Evolutionary conservation across 768 basidiomycete genomes (phyloP), one percentile per base, ranked within the genome.

Genomic region (Tylopilus sp.): DNA sequence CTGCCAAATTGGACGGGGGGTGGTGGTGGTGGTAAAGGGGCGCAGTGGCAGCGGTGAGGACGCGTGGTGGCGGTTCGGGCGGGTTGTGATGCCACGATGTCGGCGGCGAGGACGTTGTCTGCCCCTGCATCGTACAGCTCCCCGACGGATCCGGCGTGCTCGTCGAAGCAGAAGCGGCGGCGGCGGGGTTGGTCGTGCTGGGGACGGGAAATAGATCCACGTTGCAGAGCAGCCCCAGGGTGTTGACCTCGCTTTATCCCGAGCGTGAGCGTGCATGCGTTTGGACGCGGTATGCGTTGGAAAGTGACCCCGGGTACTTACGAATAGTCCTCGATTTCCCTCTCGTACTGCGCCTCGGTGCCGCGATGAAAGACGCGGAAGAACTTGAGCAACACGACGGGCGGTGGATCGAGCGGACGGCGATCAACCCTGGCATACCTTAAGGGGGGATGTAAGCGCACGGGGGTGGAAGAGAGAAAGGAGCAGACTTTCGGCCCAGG

Each of bases 171-270:
- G 28, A 28, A 6, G 33, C 33, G 13, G 44, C 53, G 49, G 13
- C 33, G 33, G 44, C 53, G 49, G n/a, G n/a, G n/a, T n/a, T n/a
- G n/a, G n/a, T n/a, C n/a, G 10, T 7, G 26, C 26, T 28, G 2
- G 76, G 73, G 8, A 87, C 78, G 4, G 83, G 84, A 55, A 87
- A 88, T 17, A 91, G 73, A 68, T 91, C 89, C 36, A 87, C 86
- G 3, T 83, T 86, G 66, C 89, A 90, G 15, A 91, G 64, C 12
- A 89, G 73, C 2, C 88, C 89, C 26, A 81, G 73, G n/a, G 73
- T 73, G 48, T 83, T 79, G 40, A 85, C 67, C 38, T 79, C 77
- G 39, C 87, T 88, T 60, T n/a, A n/a, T n/a, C n/a, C 51, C 44
- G 18, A 40, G 56, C 40, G 18, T 61, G 53, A 54, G 51, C 47